Evolutionary conservation across 495 filamentous ascomycete genomes (phyloP), one percentile per base, ranked within the genome.

Genomic region (Neurospora africana): DNA sequence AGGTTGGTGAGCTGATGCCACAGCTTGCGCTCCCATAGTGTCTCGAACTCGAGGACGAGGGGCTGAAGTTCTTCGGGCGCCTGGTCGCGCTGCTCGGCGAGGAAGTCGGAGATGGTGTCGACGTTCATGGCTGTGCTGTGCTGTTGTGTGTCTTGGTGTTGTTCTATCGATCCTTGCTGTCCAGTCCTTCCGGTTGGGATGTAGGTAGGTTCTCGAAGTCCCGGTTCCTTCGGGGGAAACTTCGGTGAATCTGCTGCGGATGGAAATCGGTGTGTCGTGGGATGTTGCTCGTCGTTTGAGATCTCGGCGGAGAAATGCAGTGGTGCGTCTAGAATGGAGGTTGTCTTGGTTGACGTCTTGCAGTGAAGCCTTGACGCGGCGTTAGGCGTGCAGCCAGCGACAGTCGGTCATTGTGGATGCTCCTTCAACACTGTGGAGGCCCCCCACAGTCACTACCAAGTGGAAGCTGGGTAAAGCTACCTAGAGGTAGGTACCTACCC

Each of bases 1-100:
- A 89, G 82, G 76, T 95, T 91, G 40, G 95, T 99, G 68, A 99
- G 93, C 82, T 99, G 94, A 83, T 99, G 96, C 95, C 95, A 99
- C 83, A 99, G 88, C 84, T 97, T 96, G 73, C 95, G 91, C 85
- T 99, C 95, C 96, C 95, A 98, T 81, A 88, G 92, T 80, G 97
- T 93, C 87, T 99, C 95, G 74, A 98, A 97, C 73, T 90, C 90
- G 75, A 98, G 88, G 83, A 97, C 93, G 76, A 91, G 87, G 77
- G 89, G 86, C 81, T 98, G 95, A 69, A 95, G 87, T 78, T 97
- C 91, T 71, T 92, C 91, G 71, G 94, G 93, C 78, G 94, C 91
- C 77, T 91, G 89, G 75, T 90, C 88, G 80, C 95, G 92, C 86
- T 95, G 92, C 72, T 95, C 91, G 71, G 87, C 87, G 72, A 99